Percentiles rank a stretch among this genome's conserved stretches.
Evolutionary conservation across 2,329 filamentous ascomycete genomes (phyloP).

Genomic region (Clarireedia paspali): DNA sequence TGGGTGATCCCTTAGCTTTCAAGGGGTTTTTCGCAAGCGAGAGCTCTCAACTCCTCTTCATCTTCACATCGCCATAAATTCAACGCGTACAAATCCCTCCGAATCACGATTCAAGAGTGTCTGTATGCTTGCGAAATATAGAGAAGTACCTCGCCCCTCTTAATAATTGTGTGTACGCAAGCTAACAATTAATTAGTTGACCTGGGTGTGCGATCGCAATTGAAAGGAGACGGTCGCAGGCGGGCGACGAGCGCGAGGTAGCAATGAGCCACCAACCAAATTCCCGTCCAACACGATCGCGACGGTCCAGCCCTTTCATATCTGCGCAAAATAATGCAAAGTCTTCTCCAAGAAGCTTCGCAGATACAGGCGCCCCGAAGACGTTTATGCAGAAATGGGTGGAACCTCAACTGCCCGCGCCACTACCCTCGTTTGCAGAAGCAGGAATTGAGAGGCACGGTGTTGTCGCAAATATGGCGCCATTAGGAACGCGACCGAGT

Average conservation of each 20-base stretch:
- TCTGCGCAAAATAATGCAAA: constrained; percentile 12
- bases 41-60: constrained; percentile 12
- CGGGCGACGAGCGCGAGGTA: constrained; percentile 11
- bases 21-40: constrained; percentile 13
- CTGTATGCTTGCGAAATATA: constrained; percentile 15
- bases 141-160: constrained; percentile 18
- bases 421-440: constrained; percentile 68
- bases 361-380: constrained; percentile 14
- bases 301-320: constrained; percentile 24
- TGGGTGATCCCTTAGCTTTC: constrained; percentile 3
- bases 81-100: constrained; percentile 15
- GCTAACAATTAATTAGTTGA: constrained; percentile 22
- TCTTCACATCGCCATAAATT: constrained; percentile 8
- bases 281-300: constrained; percentile 23
- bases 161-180: constrained; percentile 3
- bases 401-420: constrained; percentile 47
- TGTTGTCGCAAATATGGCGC: constrained; percentile 76
- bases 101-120: constrained; percentile 13
- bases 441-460: constrained; percentile 62
- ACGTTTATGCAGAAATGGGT: constrained; percentile 38
- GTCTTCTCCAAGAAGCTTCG: constrained; percentile 6
- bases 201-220: constrained; percentile 17
- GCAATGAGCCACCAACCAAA: constrained; percentile 12
- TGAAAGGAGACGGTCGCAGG: constrained; percentile 16
- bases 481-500: constrained; percentile 65